These are phyloP conservation scores for Vanilla planifolia DNA, from an alignment of 106 monocot genomes.

Conservation along the genomic window DNA sequence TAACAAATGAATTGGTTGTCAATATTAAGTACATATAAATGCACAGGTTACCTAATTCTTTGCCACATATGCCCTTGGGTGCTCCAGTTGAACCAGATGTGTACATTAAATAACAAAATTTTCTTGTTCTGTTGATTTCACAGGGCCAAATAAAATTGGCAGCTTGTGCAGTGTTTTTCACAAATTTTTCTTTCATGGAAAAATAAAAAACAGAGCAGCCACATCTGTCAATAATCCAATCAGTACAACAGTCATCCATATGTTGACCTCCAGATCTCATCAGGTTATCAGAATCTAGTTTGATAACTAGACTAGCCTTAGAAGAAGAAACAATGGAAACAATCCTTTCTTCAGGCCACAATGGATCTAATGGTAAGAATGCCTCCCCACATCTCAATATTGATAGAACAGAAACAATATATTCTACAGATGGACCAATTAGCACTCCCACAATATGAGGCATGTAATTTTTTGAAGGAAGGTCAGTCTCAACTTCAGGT, in stretches of 20 bases:
- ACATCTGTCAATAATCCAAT: conserved; percentile 22
- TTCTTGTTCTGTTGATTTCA: conserved; percentile 32
- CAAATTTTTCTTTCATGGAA: conserved; percentile 21
- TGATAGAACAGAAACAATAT: conserved; percentile 66
- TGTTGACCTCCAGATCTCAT: not conserved
- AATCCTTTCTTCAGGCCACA: conserved; percentile 74
- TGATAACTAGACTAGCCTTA: conserved; percentile 35
- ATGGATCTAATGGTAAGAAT: conserved; percentile 86
- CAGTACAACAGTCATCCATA: conserved; percentile 1
- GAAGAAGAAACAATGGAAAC: conserved; percentile 45
- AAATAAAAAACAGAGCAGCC: conserved; percentile 41
- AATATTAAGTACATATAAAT: not conserved
- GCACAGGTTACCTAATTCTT: conserved; percentile 62
- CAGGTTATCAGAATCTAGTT: not conserved
- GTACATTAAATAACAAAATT: conserved; percentile 92
- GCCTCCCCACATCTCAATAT: conserved; percentile 76
- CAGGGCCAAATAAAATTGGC: conserved; percentile 73
- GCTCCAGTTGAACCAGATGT: conserved; percentile 93
- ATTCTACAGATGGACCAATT: conserved; percentile 75
- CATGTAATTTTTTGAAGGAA: not conserved
- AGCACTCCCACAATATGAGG: conserved; percentile 68
- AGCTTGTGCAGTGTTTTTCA: conserved; percentile 6
- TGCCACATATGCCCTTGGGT: conserved; percentile 92
- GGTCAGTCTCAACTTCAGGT: not conserved
- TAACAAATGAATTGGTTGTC: not conserved